A percentile compares a stretch with the other conserved stretches of the same genome.
Conservation (phyloP, 2,329 filamentous ascomycete species). For the Aspergillus ochraceoroseus region DNA sequence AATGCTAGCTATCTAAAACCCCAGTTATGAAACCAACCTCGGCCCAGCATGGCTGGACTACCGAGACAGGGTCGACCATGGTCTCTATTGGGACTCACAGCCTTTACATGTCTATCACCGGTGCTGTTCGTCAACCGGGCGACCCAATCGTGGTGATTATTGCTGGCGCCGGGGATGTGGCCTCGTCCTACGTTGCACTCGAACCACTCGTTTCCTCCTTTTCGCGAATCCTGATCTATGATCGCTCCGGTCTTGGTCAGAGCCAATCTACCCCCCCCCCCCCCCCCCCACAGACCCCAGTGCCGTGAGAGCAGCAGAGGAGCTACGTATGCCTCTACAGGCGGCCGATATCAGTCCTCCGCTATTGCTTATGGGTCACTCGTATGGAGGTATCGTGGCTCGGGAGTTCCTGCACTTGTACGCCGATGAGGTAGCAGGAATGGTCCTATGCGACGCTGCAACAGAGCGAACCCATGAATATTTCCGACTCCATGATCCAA, state of each 20-base stretch:
- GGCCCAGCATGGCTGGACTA: background rate
- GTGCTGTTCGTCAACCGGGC: slow-evolving; percentile 16
- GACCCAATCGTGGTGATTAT: slow-evolving; percentile 35
- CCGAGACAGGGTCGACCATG: slow-evolving; percentile 8
- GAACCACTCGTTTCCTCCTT: slow-evolving; percentile 29
- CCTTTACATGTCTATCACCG: slow-evolving; percentile 30
- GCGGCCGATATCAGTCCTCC: slow-evolving; percentile 24
- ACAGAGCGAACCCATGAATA: slow-evolving; percentile 33
- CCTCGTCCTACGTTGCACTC: slow-evolving; percentile 33
- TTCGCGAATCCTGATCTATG: slow-evolving; percentile 33
- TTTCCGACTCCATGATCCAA: slow-evolving; percentile 30
- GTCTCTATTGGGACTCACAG: slow-evolving; percentile 33
- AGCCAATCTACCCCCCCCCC: slow-evolving; percentile 26
- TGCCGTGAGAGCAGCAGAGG: slow-evolving; percentile 28
- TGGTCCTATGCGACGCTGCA: slow-evolving; percentile 37
- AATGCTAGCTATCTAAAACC: background rate
- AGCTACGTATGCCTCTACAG: slow-evolving; percentile 32
- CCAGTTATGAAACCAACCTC: background rate
- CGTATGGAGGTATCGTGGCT: slow-evolving; percentile 40
- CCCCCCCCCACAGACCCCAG: slow-evolving; percentile 5
- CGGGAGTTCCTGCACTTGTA: slow-evolving; percentile 38
- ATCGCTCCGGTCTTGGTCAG: slow-evolving; percentile 38
- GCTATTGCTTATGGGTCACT: slow-evolving; percentile 37
- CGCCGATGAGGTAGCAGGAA: slow-evolving; percentile 29
- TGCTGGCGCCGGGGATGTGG: slow-evolving; percentile 35